Evolutionary conservation across 1,139 yeast genomes (phyloP).

Genomic region (Arxiozyma telluris): DNA sequence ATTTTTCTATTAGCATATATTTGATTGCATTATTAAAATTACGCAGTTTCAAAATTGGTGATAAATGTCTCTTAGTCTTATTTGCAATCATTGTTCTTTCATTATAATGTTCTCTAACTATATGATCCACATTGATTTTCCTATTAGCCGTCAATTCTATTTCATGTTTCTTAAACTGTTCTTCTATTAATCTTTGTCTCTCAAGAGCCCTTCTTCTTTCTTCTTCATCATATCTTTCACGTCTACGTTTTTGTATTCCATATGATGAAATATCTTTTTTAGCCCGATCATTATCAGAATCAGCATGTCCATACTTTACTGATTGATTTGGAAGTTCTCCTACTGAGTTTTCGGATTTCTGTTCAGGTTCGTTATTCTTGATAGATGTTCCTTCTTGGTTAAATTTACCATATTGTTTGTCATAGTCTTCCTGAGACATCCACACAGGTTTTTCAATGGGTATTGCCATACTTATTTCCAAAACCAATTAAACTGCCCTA

Average conservation of each 20-base stretch:
- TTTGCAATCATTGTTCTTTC: slow-evolving; percentile 69
- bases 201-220: slow-evolving; percentile 24
- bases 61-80: slow-evolving; percentile 54
- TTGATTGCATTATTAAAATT: slow-evolving; percentile 90
- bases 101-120: slow-evolving; percentile 78
- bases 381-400: slow-evolving; percentile 6
- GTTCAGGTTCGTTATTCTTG: background rate
- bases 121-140: slow-evolving; percentile 36
- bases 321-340: background rate
- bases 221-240: slow-evolving; percentile 26
- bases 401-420: slow-evolving; percentile 22
- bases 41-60: slow-evolving; percentile 79
- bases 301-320: background rate
- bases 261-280: slow-evolving; percentile 7
- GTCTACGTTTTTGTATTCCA: slow-evolving; percentile 23
- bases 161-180: slow-evolving; percentile 29
- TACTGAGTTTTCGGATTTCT: background rate
- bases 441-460: slow-evolving; percentile 31
- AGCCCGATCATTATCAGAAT: slow-evolving; percentile 1
- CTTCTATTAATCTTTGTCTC: slow-evolving; percentile 27
- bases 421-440: slow-evolving; percentile 34
- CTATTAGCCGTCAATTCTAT: slow-evolving; percentile 28
- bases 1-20: slow-evolving; percentile 71
- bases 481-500: no score
- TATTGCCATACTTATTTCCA: background rate